Evolutionary conservation across 805 yeast genomes (phyloP), one percentile per base, ranked within the genome.

Genomic region (Candida orba): DNA sequence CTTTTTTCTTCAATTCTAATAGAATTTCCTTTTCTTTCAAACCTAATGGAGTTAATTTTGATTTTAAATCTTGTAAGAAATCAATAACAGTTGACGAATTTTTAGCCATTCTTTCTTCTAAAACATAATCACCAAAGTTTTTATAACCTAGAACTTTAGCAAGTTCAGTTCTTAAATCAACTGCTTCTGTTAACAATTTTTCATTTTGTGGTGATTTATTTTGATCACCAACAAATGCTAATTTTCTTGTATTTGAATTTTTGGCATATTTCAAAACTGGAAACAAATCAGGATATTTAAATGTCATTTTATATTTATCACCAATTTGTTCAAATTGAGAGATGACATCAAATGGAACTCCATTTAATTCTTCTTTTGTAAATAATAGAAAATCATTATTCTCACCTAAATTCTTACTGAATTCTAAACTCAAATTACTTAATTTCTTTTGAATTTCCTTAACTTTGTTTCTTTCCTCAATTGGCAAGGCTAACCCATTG

Each of bases 31-130:
- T 57, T 54, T 86, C 91, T 39, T 69, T 62, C 41, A 60, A 54
- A 23, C 84, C 95, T 31, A 79, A 61, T 8, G 84, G 84, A 29
- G 67, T 64, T 41, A 85, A 67, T 58, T 80, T 82, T 4, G 54
- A 52, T 50, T 71, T 73, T 56, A 87, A 70, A 57, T 84, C 90
- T 23, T 67, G 57, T 52, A 87, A 71, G 56, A 87, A 87, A 31
- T 63, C 57, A 52, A 73, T 57, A 18, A 85, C 95, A 22, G 66
- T 75, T 37, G 70, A 68, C 35, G 81, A 76, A 24, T 67, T 71
- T 56, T 86, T 83, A 35, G 95, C 95, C 90, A 87, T 82, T 59
- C 88, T 75, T 42, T 79, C 82, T 49, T 86, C 91, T 50, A 87
- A 69, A 30, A 79, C 75, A 57, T 74, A 85, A 42, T 80, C 83